These are phyloP conservation scores for Leccinellum luteum DNA, from an alignment of 768 basidiomycete genomes.

Conservation along the genomic window DNA sequence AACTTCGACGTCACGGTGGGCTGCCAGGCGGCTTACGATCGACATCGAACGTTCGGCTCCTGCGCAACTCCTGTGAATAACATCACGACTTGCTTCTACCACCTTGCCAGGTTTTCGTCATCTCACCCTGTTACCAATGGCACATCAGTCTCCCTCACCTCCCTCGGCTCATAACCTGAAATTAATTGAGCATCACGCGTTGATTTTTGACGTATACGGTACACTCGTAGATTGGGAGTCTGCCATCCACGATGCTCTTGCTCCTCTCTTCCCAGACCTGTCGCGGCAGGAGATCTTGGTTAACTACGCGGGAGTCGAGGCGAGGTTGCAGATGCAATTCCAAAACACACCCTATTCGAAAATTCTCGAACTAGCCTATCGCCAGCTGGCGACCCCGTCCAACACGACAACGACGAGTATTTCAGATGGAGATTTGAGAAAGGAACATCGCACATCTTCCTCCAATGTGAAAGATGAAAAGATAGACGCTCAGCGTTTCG, in stretches of 20 bases:
- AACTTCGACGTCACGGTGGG: no score
- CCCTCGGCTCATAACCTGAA: constrained; percentile 3
- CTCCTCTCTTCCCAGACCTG: constrained; percentile 17
- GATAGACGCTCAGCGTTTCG: constrained; percentile 50
- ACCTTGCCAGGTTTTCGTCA: not conserved
- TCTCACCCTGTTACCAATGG: constrained; percentile 12
- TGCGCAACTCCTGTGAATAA: not conserved
- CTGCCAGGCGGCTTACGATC: not conserved
- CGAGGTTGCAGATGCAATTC: constrained; percentile 53
- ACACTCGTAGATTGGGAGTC: constrained; percentile 79
- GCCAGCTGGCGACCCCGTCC: constrained; percentile 32
- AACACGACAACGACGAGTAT: constrained; percentile 37
- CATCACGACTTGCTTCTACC: not conserved
- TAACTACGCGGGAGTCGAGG: constrained; percentile 53
- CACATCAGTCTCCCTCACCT: constrained; percentile 10
- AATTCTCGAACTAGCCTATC: constrained; percentile 48
- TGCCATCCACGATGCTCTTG: constrained; percentile 54
- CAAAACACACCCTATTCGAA: constrained; percentile 60
- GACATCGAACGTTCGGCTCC: not conserved
- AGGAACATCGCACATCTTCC: constrained; percentile 19
- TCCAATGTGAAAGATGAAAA: not conserved
- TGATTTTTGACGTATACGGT: constrained; percentile 77
- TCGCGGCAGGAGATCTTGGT: constrained; percentile 41
- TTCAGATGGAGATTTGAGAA: constrained; percentile 11
- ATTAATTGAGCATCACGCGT: constrained; percentile 31